phyloP scores from a whole-genome alignment of 495 filamentous ascomycete genomes.

The Cetradonia linearis region DNA sequence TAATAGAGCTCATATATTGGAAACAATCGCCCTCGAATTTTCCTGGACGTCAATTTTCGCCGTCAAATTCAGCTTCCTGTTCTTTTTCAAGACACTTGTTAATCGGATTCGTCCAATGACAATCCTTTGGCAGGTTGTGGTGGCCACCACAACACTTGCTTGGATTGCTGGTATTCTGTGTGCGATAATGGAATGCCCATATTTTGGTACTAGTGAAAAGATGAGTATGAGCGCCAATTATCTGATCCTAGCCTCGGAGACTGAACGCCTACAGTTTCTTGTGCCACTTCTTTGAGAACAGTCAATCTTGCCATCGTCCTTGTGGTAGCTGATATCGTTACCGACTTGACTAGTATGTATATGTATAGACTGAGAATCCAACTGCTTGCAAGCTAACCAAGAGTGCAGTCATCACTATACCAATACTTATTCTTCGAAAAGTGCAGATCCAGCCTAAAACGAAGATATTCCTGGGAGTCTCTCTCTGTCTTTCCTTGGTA shows the following conservation, averaged over 20 bases:
- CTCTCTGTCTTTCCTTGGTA: conserved; percentile 14
- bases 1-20: neutral
- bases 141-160: conserved; percentile 1
- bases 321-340: neutral
- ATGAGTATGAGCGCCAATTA: neutral
- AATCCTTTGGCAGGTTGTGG: conserved; percentile 9
- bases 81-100: conserved; percentile 14
- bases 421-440: conserved; percentile 15
- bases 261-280: neutral
- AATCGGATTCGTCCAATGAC: neutral
- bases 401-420: conserved; percentile 12
- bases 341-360: conserved; percentile 1
- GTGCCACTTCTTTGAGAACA: neutral
- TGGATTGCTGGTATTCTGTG: conserved; percentile 2
- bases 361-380: too few species aligned
- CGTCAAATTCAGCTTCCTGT: conserved; percentile 18
- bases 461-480: conserved; percentile 6
- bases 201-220: neutral
- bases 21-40: neutral
- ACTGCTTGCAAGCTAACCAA: neutral
- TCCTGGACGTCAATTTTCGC: conserved; percentile 17
- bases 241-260: neutral
- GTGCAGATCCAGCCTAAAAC: conserved; percentile 5
- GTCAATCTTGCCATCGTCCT: neutral
- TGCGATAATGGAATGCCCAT: conserved; percentile 2